These are phyloP conservation scores for Aspergillus clavatus DNA, from an alignment of 2,329 filamentous ascomycete species.

Conservation along the genomic window DNA sequence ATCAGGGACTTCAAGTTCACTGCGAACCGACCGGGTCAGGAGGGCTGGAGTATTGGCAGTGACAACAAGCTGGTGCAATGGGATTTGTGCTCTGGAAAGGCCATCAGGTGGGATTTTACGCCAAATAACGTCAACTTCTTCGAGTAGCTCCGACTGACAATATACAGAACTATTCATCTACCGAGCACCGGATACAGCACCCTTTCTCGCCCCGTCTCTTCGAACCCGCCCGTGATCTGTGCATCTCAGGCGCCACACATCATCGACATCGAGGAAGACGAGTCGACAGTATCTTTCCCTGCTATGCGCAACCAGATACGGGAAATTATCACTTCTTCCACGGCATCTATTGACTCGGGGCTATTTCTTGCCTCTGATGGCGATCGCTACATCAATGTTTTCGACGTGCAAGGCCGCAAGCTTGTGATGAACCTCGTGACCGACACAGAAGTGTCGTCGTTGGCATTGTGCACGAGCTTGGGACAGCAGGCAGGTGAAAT, in stretches of 20 bases:
- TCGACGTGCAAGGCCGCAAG: slow-evolving; percentile 40
- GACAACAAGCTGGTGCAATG: slow-evolving; percentile 51
- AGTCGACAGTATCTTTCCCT: slow-evolving; percentile 40
- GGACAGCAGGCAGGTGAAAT: slow-evolving; percentile 11
- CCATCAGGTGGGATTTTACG: slow-evolving; percentile 37
- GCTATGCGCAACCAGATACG: slow-evolving; percentile 49
- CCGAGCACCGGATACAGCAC: slow-evolving; percentile 37
- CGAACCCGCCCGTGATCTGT: slow-evolving; percentile 44
- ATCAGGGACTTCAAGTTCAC: slow-evolving; percentile 50
- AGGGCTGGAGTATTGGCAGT: slow-evolving; percentile 52
- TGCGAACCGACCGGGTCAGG: slow-evolving; percentile 31
- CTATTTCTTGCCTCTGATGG: slow-evolving; percentile 47
- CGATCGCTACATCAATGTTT: slow-evolving; percentile 49
- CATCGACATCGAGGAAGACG: slow-evolving; percentile 39
- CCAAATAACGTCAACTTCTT: slow-evolving; percentile 6
- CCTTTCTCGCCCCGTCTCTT: slow-evolving; percentile 39
- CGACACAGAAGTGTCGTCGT: slow-evolving; percentile 41
- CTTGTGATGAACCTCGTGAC: slow-evolving; percentile 47
- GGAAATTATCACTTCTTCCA: slow-evolving; percentile 41
- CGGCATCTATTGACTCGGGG: slow-evolving; percentile 29
- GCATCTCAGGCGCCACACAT: slow-evolving; percentile 48
- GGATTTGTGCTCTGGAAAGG: slow-evolving; percentile 44
- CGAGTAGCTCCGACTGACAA: slow-evolving; percentile 12
- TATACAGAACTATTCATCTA: slow-evolving; percentile 39
- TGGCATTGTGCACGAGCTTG: slow-evolving; percentile 34